Conservation (phyloP, 73 alveolate species). For the Stentor coeruleus region DNA sequence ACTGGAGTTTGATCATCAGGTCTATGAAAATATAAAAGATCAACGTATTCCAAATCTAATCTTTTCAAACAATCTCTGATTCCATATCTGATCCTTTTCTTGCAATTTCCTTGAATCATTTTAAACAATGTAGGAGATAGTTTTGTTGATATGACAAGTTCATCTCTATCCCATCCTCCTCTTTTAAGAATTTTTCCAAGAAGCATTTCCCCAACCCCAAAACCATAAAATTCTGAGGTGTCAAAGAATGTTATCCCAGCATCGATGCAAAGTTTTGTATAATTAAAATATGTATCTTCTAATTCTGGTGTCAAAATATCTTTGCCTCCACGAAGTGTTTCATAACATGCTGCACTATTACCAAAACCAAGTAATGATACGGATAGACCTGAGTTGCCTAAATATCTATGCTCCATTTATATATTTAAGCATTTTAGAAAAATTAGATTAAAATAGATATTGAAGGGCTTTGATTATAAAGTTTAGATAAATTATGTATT, state of each 20-base stretch:
- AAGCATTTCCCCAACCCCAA: slow-evolving; percentile 72
- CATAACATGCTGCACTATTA: slow-evolving; percentile 38
- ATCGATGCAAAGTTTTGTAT: slow-evolving; percentile 57
- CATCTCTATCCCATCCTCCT: slow-evolving; percentile 54
- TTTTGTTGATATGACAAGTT: slow-evolving; percentile 82
- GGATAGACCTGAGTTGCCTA: slow-evolving; percentile 7
- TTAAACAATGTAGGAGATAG: no score
- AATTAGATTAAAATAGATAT: no score
- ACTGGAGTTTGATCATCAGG: slow-evolving; percentile 84
- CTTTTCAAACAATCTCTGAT: slow-evolving; percentile 72
- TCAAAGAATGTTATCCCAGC: slow-evolving; percentile 93
- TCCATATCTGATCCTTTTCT: slow-evolving; percentile 90
- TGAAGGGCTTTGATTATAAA: no score
- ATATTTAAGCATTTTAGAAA: no score
- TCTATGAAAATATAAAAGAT: slow-evolving; percentile 88
- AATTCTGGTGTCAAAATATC: slow-evolving; percentile 29
- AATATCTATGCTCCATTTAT: neutral
- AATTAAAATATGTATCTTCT: slow-evolving; percentile 34
- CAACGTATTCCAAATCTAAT: slow-evolving; percentile 80
- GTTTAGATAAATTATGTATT: no score
- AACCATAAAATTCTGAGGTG: slow-evolving; percentile 94
- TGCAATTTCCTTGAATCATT: no score
- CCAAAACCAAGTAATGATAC: slow-evolving; percentile 4
- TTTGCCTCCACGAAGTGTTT: slow-evolving; percentile 51
- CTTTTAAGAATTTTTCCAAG: slow-evolving; percentile 64